A percentile compares a stretch with the other conserved stretches of the same genome.
Conservation (phyloP, 305 asterid genomes). For the Ilex paraguariensis region DNA sequence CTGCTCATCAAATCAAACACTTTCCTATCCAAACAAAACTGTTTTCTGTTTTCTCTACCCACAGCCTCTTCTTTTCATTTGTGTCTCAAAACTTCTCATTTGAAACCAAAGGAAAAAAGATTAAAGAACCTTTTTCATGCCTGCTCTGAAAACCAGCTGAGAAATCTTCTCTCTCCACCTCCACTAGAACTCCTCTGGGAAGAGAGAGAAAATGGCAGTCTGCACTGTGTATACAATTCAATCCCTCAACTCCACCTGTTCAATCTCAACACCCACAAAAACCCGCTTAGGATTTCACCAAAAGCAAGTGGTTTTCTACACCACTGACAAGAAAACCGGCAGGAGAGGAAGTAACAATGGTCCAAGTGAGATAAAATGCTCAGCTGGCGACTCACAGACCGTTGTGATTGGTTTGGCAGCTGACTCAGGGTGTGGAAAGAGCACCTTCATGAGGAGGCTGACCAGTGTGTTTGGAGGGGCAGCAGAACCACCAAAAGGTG, state of each 20-base stretch:
- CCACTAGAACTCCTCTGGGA: not conserved
- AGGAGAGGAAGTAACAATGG: not conserved
- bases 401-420: conserved; percentile 90
- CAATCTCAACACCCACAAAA: conserved; percentile 59
- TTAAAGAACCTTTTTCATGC: not conserved
- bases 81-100: conserved; percentile 4
- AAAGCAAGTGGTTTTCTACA: conserved; percentile 45
- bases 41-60: conserved; percentile 15
- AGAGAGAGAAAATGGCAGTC: conserved; percentile 49
- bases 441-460: conserved; percentile 93
- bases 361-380: conserved; percentile 23
- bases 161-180: not conserved
- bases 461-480: conserved; percentile 98
- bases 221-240: conserved; percentile 68
- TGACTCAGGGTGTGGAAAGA: conserved; percentile 95
- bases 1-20: conserved; percentile 20
- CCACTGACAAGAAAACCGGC: conserved; percentile 16
- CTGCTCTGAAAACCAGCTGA: not conserved
- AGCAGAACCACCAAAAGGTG: conserved; percentile 93
- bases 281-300: conserved; percentile 30
- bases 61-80: conserved; percentile 27
- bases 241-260: conserved; percentile 57
- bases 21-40: conserved; percentile 20
- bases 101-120: not conserved
- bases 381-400: conserved; percentile 40